phyloP scores from a whole-genome alignment of 2,329 filamentous ascomycete species.

The Monosporascus sp. region DNA sequence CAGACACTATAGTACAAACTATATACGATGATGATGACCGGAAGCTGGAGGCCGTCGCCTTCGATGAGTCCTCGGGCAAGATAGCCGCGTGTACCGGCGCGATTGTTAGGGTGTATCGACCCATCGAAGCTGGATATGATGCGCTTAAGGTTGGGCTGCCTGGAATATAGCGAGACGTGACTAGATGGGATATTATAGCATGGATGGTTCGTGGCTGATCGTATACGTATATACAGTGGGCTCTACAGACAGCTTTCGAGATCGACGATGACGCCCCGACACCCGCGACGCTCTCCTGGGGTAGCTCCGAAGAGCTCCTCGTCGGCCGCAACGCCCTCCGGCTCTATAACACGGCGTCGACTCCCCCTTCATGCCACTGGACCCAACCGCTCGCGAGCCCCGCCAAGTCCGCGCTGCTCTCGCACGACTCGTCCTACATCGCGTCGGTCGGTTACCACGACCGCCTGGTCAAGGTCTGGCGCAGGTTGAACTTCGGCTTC shows the following conservation, averaged over 20 bases:
- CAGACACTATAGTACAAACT: constrained; percentile 75
- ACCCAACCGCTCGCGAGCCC: constrained; percentile 66
- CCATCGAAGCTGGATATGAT: constrained; percentile 64
- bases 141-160: constrained; percentile 60
- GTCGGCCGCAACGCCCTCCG: constrained; percentile 66
- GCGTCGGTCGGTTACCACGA: constrained; percentile 77
- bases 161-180: neutral
- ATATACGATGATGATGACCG: constrained; percentile 76
- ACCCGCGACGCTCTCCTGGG: constrained; percentile 68
- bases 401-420: constrained; percentile 70
- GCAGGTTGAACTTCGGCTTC: constrained; percentile 74
- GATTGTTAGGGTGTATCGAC: constrained; percentile 71
- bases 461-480: constrained; percentile 87
- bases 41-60: constrained; percentile 65
- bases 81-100: constrained; percentile 69
- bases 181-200: neutral
- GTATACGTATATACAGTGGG: constrained; percentile 44
- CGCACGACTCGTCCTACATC: constrained; percentile 81
- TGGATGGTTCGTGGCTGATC: no score
- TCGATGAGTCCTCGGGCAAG: constrained; percentile 80
- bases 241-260: constrained; percentile 57
- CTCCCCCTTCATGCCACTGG: constrained; percentile 61
- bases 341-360: constrained; percentile 54
- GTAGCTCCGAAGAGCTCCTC: constrained; percentile 76
- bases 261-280: constrained; percentile 46